phyloP scores from a whole-genome alignment of 305 asterid species.

The Striga hermonthica region DNA sequence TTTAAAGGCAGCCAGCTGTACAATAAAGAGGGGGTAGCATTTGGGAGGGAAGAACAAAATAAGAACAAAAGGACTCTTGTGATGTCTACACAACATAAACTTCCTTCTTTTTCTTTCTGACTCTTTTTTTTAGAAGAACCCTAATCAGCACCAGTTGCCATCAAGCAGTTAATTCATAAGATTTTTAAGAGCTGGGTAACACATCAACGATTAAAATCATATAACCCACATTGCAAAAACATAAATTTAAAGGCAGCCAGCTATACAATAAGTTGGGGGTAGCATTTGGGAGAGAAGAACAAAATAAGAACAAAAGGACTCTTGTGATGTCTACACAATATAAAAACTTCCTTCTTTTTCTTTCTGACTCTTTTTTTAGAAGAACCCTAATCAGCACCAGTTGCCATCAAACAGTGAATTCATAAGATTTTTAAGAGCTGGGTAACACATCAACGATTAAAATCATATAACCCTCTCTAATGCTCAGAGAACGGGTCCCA shows the following conservation, averaged over 20 bases:
- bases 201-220: background rate
- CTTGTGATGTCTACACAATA: background rate
- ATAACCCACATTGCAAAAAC: slow-evolving; percentile 7
- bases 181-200: no score
- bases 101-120: background rate
- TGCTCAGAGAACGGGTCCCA: background rate
- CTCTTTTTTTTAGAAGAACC: background rate
- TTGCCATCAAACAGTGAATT: background rate
- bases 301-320: background rate
- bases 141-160: no score
- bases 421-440: background rate
- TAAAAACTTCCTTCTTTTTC: background rate
- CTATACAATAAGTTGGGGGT: no score
- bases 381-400: no score
- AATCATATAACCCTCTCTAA: background rate
- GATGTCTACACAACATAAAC: background rate
- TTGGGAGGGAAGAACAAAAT: background rate
- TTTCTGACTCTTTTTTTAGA: background rate
- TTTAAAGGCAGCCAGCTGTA: no score
- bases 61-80: background rate
- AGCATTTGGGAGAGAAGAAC: no score
- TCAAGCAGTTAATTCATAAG: no score
- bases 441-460: background rate
- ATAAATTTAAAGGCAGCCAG: background rate
- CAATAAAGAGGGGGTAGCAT: no score